Conservation (phyloP, 1,139 yeast species). For the Kurtzmaniella quercitrusa region DNA sequence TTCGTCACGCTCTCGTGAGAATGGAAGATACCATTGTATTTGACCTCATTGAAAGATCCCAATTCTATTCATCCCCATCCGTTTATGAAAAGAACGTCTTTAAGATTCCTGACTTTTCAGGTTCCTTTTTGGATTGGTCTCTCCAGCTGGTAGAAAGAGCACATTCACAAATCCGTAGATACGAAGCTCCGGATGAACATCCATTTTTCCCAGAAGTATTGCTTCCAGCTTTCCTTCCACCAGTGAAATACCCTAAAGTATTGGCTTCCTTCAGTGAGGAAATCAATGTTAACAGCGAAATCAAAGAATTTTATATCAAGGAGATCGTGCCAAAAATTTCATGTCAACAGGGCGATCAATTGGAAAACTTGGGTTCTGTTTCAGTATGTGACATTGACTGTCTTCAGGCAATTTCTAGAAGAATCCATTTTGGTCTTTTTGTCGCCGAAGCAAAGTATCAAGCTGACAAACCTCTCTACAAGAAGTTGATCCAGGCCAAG, state of each 20-base stretch:
- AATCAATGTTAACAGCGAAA: constrained; percentile 69
- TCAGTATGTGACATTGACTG: constrained; percentile 82
- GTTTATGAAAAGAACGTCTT: constrained; percentile 64
- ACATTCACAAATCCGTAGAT: constrained; percentile 84
- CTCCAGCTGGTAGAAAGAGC: constrained; percentile 69
- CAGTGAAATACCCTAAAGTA: constrained; percentile 72
- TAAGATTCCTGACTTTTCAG: constrained; percentile 63
- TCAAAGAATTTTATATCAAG: constrained; percentile 62
- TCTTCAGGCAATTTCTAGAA: constrained; percentile 83
- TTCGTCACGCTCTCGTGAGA: constrained; percentile 77
- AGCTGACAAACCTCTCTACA: constrained; percentile 61
- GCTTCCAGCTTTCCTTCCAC: constrained; percentile 68
- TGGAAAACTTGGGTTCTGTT: constrained; percentile 85
- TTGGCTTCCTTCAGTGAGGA: constrained; percentile 72
- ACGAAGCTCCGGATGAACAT: constrained; percentile 92
- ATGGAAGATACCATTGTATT: constrained; percentile 97
- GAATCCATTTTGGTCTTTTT: constrained; percentile 95
- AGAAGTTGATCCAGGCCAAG: constrained; percentile 55
- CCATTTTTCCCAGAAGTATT: constrained; percentile 80
- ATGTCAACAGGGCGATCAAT: constrained; percentile 67
- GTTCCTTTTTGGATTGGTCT: constrained; percentile 86
- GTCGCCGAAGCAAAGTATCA: constrained; percentile 94
- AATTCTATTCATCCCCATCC: constrained; percentile 71
- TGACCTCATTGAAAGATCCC: constrained; percentile 88
- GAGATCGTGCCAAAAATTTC: constrained; percentile 73